phyloP scores from a whole-genome alignment of 345 rosid genomes.

The Eucalyptus regnans region DNA sequence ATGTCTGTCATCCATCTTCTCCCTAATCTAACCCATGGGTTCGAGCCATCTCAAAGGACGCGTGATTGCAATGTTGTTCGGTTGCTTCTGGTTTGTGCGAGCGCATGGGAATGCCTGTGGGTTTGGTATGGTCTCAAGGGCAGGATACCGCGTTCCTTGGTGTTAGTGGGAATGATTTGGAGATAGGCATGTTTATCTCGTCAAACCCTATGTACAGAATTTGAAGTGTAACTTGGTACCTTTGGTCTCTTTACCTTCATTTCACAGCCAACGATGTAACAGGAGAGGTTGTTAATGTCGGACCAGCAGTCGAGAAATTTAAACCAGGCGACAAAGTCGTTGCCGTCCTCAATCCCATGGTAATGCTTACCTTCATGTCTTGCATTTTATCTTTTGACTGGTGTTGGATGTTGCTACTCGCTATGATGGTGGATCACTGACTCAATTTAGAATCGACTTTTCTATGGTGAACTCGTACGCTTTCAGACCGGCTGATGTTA shows the following conservation, averaged over 20 bases:
- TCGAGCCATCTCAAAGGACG: background rate
- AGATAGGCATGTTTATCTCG: background rate
- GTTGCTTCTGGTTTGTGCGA: background rate
- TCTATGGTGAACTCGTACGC: background rate
- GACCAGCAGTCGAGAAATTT: constrained; percentile 43
- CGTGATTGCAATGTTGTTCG: background rate
- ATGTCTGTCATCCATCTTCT: background rate
- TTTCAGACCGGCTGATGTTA: background rate
- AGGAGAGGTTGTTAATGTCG: constrained; percentile 67
- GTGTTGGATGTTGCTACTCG: background rate
- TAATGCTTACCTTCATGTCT: constrained; percentile 8
- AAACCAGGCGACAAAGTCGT: constrained; percentile 79
- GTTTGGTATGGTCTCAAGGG: background rate
- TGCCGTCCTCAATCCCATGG: constrained; percentile 25
- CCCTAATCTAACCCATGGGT: background rate
- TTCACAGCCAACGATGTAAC: constrained; percentile 62
- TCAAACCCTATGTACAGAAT: background rate
- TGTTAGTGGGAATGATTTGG: background rate
- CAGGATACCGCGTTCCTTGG: background rate
- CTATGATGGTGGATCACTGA: background rate
- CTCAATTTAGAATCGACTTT: background rate
- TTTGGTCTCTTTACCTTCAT: background rate
- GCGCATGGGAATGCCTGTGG: background rate
- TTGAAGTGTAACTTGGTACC: background rate
- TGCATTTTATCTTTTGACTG: background rate